Evolutionary conservation across 768 basidiomycete species (phyloP), one percentile per base, ranked within the genome.

Genomic region (Cubamyces lactineus): DNA sequence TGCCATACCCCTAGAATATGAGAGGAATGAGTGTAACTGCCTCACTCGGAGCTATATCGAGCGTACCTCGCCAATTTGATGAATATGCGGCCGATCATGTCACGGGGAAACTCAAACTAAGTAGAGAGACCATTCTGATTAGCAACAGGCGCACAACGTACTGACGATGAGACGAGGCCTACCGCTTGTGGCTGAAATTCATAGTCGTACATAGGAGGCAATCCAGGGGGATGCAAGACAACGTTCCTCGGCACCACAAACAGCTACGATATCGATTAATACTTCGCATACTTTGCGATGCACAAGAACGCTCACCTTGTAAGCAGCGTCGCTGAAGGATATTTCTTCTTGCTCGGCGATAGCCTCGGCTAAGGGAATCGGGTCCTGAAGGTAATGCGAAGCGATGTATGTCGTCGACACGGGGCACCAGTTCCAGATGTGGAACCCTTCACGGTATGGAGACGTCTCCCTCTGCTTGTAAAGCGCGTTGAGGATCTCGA

Each of bases 121-220:
- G 8, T 8, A 8, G 28, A 30, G 28, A 8, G 8, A 8, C 8
- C 28, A 8, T 30, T n/a, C n/a, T 8, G 8, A 8, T 30, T 30
- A 30, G 28, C 4, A 8, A 8, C 28, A 8, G 28, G 28, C 28
- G 28, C 28, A 8, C n/a, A n/a, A n/a, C n/a, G 28, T 30, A 3
- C 4, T 3, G 8, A 3, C 28, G 28, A 30, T 8, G 28, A 8
- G 28, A 8, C 8, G 28, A 30, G 28, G 28, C 59, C 3, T 41
- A 61, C 60, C 6, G 28, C 40, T 23, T 61, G 60, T 23, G 60
- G 60, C 17, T 49, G 19, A 19, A 15, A 48, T 16, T 61, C 60
- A 47, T 55, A 51, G 39, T 54, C 53, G 24, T 61, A 55, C 60
- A 61, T 55, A 3, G n/a, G 9, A 9, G 60, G 60, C 9, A 55